Percentiles rank a stretch among this genome's conserved stretches.
Conservation (phyloP, 306 rosid species). For the Medicago arabica region DNA sequence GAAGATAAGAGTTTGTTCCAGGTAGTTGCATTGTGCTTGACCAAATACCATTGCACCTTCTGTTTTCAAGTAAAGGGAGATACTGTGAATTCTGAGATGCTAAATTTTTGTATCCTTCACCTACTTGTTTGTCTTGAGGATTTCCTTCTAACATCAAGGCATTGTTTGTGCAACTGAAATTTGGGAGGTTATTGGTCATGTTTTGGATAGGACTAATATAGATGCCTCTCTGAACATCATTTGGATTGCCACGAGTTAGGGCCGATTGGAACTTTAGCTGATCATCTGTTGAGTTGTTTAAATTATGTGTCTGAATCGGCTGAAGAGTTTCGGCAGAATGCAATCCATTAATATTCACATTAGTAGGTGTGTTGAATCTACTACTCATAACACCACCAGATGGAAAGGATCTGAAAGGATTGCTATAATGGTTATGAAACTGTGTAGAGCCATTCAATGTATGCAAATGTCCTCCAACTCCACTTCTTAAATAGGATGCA, state of each 20-base stretch:
- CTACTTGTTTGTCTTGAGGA: neutral
- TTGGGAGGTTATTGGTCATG: slow-evolving; percentile 46
- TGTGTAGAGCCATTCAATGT: slow-evolving; percentile 59
- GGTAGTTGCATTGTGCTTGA: neutral
- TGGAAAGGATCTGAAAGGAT: slow-evolving; percentile 57
- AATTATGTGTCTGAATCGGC: slow-evolving; percentile 46
- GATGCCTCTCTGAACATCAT: slow-evolving; percentile 51
- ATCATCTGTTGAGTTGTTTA: slow-evolving; percentile 46
- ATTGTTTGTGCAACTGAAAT: slow-evolving; percentile 34
- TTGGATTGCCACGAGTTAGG: slow-evolving; percentile 47
- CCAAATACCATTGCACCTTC: neutral
- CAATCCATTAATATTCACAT: slow-evolving; percentile 57
- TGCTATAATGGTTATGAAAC: slow-evolving; percentile 41
- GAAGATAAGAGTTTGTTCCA: neutral
- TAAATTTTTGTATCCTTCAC: neutral
- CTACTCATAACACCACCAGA: slow-evolving; percentile 56
- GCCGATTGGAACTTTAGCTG: slow-evolving; percentile 54
- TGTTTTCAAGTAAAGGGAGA: neutral
- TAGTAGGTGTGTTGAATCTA: slow-evolving; percentile 68
- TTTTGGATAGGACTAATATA: slow-evolving; percentile 41
- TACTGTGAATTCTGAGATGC: slow-evolving; percentile 1
- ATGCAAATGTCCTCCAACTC: slow-evolving; percentile 57
- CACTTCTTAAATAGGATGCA: slow-evolving; percentile 63
- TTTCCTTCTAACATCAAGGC: neutral
- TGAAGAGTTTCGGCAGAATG: slow-evolving; percentile 63